Percentiles rank a stretch among this genome's conserved stretches.
phyloP scores from a whole-genome alignment of 805 yeast species.

The Pichia thaimueangensis region DNA sequence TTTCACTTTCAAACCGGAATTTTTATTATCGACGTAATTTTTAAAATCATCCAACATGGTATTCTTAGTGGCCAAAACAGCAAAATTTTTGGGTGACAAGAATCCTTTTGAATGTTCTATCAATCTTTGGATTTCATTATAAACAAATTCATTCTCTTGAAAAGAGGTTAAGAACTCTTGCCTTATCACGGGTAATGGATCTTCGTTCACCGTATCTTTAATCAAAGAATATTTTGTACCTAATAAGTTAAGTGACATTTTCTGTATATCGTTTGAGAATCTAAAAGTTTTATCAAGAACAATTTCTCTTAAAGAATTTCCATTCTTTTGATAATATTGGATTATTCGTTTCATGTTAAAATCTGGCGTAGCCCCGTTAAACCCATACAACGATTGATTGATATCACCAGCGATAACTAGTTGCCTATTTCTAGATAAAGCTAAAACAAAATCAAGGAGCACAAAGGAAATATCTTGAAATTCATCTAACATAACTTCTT shows the following conservation, averaged over 20 bases:
- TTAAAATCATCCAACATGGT: slow-evolving; percentile 37
- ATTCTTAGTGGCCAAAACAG: slow-evolving; percentile 48
- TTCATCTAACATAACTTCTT: slow-evolving; percentile 51
- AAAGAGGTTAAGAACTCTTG: slow-evolving; percentile 21
- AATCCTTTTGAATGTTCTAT: slow-evolving; percentile 36
- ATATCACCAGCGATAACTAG: slow-evolving; percentile 67
- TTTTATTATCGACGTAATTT: slow-evolving; percentile 28
- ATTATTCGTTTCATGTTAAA: slow-evolving; percentile 21
- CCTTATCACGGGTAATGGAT: slow-evolving; percentile 20
- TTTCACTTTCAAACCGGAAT: slow-evolving; percentile 28
- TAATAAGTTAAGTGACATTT: slow-evolving; percentile 33
- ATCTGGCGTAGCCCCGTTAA: slow-evolving; percentile 43
- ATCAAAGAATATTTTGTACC: slow-evolving; percentile 14
- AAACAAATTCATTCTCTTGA: slow-evolving; percentile 40
- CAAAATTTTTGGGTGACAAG: slow-evolving; percentile 43
- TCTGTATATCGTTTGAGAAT: slow-evolving; percentile 50
- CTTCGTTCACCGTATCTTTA: slow-evolving; percentile 17
- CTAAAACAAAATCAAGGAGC: slow-evolving; percentile 38
- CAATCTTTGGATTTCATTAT: slow-evolving; percentile 38
- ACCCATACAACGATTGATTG: slow-evolving; percentile 63
- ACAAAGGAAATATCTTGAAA: slow-evolving; percentile 62
- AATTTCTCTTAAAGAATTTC: slow-evolving; percentile 21
- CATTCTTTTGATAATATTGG: slow-evolving; percentile 15
- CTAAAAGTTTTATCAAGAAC: slow-evolving; percentile 50
- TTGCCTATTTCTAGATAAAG: slow-evolving; percentile 39